Conservation (phyloP, 2,329 filamentous ascomycete genomes). For the Fusarium transvaalense region DNA sequence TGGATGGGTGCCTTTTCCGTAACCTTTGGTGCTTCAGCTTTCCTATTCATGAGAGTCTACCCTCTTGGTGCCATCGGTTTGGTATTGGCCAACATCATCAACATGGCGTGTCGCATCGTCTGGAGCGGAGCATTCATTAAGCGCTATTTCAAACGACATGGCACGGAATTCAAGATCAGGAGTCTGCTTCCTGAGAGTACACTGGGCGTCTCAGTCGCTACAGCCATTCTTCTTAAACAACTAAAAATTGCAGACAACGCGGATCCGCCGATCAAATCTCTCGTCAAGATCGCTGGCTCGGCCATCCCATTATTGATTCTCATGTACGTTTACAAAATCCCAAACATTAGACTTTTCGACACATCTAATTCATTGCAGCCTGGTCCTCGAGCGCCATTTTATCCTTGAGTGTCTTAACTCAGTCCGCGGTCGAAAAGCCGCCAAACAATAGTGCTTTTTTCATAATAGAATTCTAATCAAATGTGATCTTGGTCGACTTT, state of each 20-base stretch:
- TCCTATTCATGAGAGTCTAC: conserved; percentile 77
- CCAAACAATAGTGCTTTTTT: conserved; percentile 47
- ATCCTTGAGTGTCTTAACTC: conserved; percentile 64
- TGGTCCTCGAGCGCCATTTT: conserved; percentile 66
- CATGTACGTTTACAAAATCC: conserved; percentile 66
- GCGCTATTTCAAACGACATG: conserved; percentile 68
- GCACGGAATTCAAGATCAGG: conserved; percentile 49
- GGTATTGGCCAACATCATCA: conserved; percentile 88
- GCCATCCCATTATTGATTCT: conserved; percentile 65
- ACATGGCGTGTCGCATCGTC: conserved; percentile 85
- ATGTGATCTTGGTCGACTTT: conserved; percentile 91
- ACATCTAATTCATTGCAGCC: conserved; percentile 56
- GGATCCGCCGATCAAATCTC: conserved; percentile 48
- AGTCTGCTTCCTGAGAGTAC: conserved; percentile 49
- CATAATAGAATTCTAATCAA: conserved; percentile 67
- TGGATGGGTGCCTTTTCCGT: conserved; percentile 89
- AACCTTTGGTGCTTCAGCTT: conserved; percentile 80
- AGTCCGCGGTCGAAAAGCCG: conserved; percentile 53
- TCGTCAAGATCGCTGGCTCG: conserved; percentile 63
- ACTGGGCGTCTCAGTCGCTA: conserved; percentile 47
- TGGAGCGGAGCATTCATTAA: conserved; percentile 84
- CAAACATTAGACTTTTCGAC: conserved; percentile 30
- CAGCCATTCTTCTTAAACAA: conserved; percentile 46
- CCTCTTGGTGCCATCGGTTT: conserved; percentile 81
- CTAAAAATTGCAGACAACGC: conserved; percentile 44